Evolutionary conservation across 2,329 filamentous ascomycete species (phyloP), one percentile per base, ranked within the genome.

Genomic region (Aschersonia sp.): DNA sequence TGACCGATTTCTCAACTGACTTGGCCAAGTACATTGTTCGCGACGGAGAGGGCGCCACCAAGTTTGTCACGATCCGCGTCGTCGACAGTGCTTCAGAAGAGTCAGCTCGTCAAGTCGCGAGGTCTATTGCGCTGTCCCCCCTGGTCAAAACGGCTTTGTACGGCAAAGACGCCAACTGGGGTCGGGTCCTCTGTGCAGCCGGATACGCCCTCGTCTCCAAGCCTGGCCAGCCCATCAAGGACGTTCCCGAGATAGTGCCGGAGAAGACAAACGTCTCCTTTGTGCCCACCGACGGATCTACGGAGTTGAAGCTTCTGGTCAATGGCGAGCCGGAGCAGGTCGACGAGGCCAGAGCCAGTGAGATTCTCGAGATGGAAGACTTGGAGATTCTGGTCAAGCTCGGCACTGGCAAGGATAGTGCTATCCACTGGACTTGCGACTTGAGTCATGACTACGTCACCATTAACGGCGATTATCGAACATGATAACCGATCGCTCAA

Each of bases 151-250:
- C 92, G 0, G 92, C 92, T 0, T 73, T 98, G 41, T 98, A 98
- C 65, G 92, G 92, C 54, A 88, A 89, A 63, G 92, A 98, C 62
- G 92, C 92, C 20, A 98, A 98, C 72, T 98, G 92, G 92, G 92
- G 92, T 35, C 88, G 92, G 48, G 94, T 98, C 52, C 75, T 97
- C 31, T 97, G 92, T 64, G 91, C 92, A 1, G 89, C 89, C 4
- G 92, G 92, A 3, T 97, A 97, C 62, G 72, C 79, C 10, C 67
- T 80, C 44, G 72, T 82, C 52, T 76, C 74, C 2, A 75, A 78
- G 54, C 78, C 76, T 0, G 77, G 74, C 2, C 64, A 71, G 56
- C 66, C 71, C n/a, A 62, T 70, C 40, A 76, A 73, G 50, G 78
- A 82, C 1, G 78, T 84, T 1, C 69, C 73, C 1, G 77, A 79